Evolutionary conservation across 345 rosid genomes (phyloP).

Genomic region (Acer saccharum): DNA sequence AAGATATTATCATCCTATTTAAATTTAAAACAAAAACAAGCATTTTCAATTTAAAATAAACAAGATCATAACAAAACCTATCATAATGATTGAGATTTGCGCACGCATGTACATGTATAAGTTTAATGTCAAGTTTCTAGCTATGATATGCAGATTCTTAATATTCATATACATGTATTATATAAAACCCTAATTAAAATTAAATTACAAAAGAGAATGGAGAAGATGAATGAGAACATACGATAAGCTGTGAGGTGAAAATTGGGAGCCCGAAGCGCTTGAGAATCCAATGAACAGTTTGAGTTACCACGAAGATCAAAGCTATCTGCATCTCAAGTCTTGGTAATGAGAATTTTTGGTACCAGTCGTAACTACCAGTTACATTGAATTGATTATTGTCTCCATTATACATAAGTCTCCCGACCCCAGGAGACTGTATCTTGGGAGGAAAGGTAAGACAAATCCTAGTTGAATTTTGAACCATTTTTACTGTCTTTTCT

Average conservation of each 20-base stretch:
- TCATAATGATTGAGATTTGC: no score
- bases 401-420: neutral
- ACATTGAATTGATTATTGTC: neutral
- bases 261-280: constrained; percentile 26
- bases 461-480: neutral
- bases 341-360: constrained; percentile 28
- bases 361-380: neutral
- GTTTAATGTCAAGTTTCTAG: no score
- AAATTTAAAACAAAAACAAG: no score
- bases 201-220: neutral
- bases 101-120: no score
- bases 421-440: constrained; percentile 10
- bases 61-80: no score
- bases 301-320: constrained; percentile 21
- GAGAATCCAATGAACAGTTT: constrained; percentile 14
- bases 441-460: constrained; percentile 11
- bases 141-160: no score
- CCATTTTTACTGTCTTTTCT: neutral
- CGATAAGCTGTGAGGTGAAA: constrained; percentile 36
- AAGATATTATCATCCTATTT: no score
- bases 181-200: no score
- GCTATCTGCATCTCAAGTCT: constrained; percentile 31
- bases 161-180: no score
- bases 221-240: constrained; percentile 6
- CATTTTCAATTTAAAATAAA: no score